phyloP scores from a whole-genome alignment of 2,329 filamentous ascomycete genomes.

The Neonectria ditissima region DNA sequence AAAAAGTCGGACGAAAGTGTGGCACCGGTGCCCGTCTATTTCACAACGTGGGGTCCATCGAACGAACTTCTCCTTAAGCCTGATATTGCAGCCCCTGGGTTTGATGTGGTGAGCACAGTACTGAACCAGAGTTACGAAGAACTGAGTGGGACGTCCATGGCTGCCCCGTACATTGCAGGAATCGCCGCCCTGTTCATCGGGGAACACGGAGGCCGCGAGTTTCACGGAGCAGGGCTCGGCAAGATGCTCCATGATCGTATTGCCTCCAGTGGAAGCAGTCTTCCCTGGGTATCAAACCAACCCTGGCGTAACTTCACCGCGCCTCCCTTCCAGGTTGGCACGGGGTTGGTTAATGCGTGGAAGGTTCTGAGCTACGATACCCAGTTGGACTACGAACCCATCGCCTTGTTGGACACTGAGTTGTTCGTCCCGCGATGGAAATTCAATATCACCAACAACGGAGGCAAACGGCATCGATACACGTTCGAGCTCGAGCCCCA shows the following conservation, averaged over 20 bases:
- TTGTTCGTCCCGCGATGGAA: conserved; percentile 53
- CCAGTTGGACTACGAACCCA: conserved; percentile 54
- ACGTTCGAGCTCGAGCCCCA: conserved; percentile 54
- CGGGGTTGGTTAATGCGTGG: conserved; percentile 60
- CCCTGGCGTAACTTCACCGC: conserved; percentile 43
- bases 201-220: conserved; percentile 54
- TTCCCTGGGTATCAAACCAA: conserved; percentile 46
- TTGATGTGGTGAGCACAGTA: conserved; percentile 63
- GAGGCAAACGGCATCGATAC: conserved; percentile 54
- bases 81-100: conserved; percentile 62
- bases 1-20: conserved; percentile 43
- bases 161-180: conserved; percentile 65
- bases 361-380: conserved; percentile 57
- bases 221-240: conserved; percentile 52
- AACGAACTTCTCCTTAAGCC: conserved; percentile 65
- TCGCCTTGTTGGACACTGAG: conserved; percentile 63
- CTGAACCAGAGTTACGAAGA: conserved; percentile 57
- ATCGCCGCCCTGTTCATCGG: conserved; percentile 61
- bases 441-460: conserved; percentile 59
- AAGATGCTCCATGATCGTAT: conserved; percentile 50
- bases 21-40: conserved; percentile 55
- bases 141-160: conserved; percentile 68
- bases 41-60: conserved; percentile 64
- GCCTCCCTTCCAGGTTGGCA: conserved; percentile 57
- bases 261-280: conserved; percentile 49